A percentile compares a stretch with the other conserved stretches of the same genome.
phyloP scores from a whole-genome alignment of 2,329 filamentous ascomycete species.

The Pseudogymnoascus sp. region DNA sequence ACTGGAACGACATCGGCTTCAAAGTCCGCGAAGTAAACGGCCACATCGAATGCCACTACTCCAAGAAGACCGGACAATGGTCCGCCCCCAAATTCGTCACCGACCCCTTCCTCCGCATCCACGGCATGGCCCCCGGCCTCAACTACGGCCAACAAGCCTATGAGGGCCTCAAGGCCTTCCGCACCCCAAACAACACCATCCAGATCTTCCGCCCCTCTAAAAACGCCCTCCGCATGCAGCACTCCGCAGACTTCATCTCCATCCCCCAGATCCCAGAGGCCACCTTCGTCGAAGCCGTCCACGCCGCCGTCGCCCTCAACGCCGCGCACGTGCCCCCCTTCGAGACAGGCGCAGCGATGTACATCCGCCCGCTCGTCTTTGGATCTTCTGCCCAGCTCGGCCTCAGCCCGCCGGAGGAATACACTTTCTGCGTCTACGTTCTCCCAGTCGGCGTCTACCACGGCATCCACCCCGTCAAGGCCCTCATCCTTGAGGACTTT shows the following conservation, averaged over 20 bases:
- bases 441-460: constrained; percentile 92
- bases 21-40: constrained; percentile 90
- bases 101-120: constrained; percentile 78
- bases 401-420: constrained; percentile 79
- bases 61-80: constrained; percentile 66
- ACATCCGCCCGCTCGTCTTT: constrained; percentile 82
- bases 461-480: constrained; percentile 77
- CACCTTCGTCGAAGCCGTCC: constrained; percentile 67
- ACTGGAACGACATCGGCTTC: constrained; percentile 93
- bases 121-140: constrained; percentile 88
- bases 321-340: constrained; percentile 87
- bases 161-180: constrained; percentile 97
- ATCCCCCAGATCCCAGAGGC: constrained; percentile 71
- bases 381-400: constrained; percentile 82
- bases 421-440: constrained; percentile 83
- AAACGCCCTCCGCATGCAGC: constrained; percentile 77
- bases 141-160: constrained; percentile 98
- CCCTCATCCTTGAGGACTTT: constrained; percentile 83
- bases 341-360: constrained; percentile 82
- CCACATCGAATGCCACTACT: constrained; percentile 84
- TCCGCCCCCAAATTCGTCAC: constrained; percentile 66
- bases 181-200: constrained; percentile 61
- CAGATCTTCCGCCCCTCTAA: constrained; percentile 79
- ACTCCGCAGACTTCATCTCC: constrained; percentile 74
- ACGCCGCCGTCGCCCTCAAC: constrained; percentile 77